Percentiles rank a stretch among this genome's conserved stretches.
Conservation (phyloP, 164 flowering plant species). For the Vitis riparia region DNA sequence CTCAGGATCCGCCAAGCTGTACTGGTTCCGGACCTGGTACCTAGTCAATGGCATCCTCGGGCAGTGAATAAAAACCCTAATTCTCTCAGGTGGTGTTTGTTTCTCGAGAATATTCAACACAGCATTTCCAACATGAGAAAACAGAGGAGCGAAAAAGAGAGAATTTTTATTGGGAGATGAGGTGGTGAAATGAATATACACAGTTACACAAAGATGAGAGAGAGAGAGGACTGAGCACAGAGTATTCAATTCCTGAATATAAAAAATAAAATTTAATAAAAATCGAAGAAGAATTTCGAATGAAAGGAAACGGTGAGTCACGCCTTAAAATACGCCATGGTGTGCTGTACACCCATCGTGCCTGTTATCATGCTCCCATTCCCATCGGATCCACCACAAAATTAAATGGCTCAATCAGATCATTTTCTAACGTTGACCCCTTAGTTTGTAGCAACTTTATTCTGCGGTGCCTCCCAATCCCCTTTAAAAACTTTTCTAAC, state of each 20-base stretch:
- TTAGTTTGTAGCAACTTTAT: no score
- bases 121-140: conserved; percentile 18
- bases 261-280: no score
- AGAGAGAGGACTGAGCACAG: conserved; percentile 1
- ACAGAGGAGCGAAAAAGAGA: conserved; percentile 17
- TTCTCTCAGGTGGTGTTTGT: background rate
- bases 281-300: no score
- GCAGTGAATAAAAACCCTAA: conserved; percentile 20
- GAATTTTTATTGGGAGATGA: conserved; percentile 5
- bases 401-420: no score
- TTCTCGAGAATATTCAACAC: no score
- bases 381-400: conserved; percentile 11
- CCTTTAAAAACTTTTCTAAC: no score
- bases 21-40: conserved; percentile 79
- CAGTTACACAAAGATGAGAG: conserved; percentile 1
- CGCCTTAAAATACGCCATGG: background rate
- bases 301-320: conserved; percentile 7
- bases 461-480: no score
- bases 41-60: conserved; percentile 76
- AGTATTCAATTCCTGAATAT: no score
- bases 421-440: no score
- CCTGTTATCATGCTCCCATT: conserved; percentile 17
- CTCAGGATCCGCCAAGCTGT: conserved; percentile 89
- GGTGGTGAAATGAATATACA: conserved; percentile 10
- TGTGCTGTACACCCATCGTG: conserved; percentile 14